Evolutionary conservation across 2,329 filamentous ascomycete species (phyloP).

Genomic region (Colletotrichum cuscutae): DNA sequence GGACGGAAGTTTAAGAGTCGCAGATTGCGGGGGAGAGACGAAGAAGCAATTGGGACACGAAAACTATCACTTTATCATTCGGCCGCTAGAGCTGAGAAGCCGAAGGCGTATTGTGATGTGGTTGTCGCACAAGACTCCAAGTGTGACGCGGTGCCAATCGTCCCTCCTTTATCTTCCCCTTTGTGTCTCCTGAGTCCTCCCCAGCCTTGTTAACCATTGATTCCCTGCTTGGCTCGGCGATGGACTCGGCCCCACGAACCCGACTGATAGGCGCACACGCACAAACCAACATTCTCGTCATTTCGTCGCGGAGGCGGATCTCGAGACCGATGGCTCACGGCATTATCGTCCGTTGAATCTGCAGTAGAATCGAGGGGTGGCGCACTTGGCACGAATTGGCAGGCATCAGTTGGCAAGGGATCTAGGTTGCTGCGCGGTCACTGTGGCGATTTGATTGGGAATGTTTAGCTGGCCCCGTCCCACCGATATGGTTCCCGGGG

Average conservation of each 20-base stretch:
- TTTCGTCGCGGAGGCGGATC: not conserved
- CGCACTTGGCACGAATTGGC: not conserved
- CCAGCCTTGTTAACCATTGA: not conserved
- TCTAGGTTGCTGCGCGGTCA: not conserved
- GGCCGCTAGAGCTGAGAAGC: slow-evolving; percentile 17
- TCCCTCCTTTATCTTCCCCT: not conserved
- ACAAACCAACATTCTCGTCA: too few species aligned
- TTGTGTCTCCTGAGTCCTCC: not conserved
- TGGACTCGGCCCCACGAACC: too few species aligned
- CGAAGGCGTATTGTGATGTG: not conserved
- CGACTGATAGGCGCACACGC: not conserved
- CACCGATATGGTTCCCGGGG: not conserved
- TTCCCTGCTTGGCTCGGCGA: not conserved
- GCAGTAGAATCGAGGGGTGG: not conserved
- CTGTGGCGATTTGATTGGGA: not conserved
- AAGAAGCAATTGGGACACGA: not conserved
- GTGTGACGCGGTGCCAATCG: not conserved
- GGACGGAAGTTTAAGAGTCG: not conserved
- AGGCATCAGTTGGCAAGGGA: not conserved
- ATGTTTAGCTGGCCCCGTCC: not conserved
- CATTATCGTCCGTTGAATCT: not conserved
- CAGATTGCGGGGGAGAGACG: not conserved
- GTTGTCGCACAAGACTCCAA: not conserved
- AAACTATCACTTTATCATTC: slow-evolving; percentile 7
- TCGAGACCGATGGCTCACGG: not conserved